Conservation (phyloP, 1,284 basidiomycete species). For the Sporisorium reilianum region DNA sequence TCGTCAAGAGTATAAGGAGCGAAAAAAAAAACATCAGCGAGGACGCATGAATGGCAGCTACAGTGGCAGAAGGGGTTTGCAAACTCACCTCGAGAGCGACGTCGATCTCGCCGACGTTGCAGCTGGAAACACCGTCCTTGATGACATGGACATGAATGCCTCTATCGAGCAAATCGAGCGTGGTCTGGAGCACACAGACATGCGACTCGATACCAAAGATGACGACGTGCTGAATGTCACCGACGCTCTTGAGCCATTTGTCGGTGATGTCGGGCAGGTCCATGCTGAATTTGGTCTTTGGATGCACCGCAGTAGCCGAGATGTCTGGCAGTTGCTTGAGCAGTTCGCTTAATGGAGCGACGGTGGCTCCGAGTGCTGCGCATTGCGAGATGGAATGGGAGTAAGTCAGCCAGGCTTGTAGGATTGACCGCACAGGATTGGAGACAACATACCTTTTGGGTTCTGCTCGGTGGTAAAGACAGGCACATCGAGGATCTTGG, state of each 20-base stretch:
- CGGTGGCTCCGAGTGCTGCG: constrained; percentile 81
- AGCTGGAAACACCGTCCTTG: constrained; percentile 86
- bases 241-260: constrained; percentile 71
- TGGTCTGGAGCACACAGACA: constrained; percentile 87
- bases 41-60: neutral
- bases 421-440: too few species aligned
- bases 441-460: constrained; percentile 75
- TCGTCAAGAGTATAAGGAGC: neutral
- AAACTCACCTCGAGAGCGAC: constrained; percentile 73
- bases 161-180: constrained; percentile 75
- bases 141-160: constrained; percentile 78
- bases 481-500: constrained; percentile 77
- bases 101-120: constrained; percentile 74
- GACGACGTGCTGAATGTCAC: constrained; percentile 75
- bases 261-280: constrained; percentile 76
- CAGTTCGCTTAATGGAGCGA: constrained; percentile 74
- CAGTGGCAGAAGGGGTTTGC: too few species aligned
- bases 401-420: neutral
- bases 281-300: constrained; percentile 87
- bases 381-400: neutral
- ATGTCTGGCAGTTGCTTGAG: constrained; percentile 74
- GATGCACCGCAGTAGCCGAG: constrained; percentile 75
- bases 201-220: constrained; percentile 89
- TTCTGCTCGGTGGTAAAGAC: constrained; percentile 87
- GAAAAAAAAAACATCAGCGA: neutral